phyloP scores from a whole-genome alignment of 2,329 filamentous ascomycete genomes.

The Verticillium dahliae region DNA sequence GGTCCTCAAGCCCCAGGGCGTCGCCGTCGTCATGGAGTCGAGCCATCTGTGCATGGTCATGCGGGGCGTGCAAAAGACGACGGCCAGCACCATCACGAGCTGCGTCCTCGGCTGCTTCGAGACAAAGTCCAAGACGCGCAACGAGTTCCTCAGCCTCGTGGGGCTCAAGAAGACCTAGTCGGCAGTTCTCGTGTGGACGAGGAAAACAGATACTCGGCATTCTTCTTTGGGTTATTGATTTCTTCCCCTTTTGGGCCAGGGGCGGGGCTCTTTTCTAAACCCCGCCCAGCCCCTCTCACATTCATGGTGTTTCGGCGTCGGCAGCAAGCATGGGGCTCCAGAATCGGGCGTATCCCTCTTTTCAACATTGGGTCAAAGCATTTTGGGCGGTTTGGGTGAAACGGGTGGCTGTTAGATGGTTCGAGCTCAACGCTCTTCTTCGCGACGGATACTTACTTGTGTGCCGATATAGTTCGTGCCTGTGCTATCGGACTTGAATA shows the following conservation, averaged over 20 bases:
- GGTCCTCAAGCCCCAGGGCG: constrained; percentile 85
- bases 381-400: constrained; percentile 6
- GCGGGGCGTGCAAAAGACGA: constrained; percentile 93
- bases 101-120: constrained; percentile 97
- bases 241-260: no score
- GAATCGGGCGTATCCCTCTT: constrained; percentile 10
- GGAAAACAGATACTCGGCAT: no score
- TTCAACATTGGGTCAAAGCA: constrained; percentile 13
- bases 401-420: constrained; percentile 6
- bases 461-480: neutral
- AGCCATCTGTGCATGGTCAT: constrained; percentile 98
- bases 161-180: constrained; percentile 42
- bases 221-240: no score
- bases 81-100: constrained; percentile 82
- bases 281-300: neutral
- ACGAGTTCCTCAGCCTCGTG: constrained; percentile 85
- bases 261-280: neutral
- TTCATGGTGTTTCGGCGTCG: neutral
- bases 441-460: constrained; percentile 1
- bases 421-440: constrained; percentile 13
- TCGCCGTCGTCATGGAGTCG: constrained; percentile 96
- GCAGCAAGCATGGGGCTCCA: constrained; percentile 3
- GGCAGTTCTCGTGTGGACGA: no score
- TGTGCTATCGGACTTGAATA: neutral
- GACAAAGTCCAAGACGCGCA: constrained; percentile 83